These are phyloP conservation scores for Coemansia guatemalensis DNA, from an alignment of 192 early-diverging fungal genomes.

Conservation along the genomic window DNA sequence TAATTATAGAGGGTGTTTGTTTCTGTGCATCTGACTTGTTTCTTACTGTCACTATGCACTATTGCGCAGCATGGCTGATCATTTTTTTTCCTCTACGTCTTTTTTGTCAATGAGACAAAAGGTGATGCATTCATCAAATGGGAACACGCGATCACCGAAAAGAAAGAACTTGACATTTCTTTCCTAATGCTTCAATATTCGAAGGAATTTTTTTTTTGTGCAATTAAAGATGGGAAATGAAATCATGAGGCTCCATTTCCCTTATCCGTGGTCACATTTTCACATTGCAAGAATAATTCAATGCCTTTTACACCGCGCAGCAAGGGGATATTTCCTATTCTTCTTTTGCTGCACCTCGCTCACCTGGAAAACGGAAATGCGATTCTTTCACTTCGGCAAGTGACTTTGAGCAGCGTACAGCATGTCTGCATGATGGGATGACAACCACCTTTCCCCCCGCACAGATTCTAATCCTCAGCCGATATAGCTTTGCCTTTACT, in stretches of 20 bases:
- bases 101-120: constrained; percentile 5
- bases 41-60: constrained; percentile 3
- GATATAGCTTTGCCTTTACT: no score
- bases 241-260: background rate
- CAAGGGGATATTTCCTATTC: background rate
- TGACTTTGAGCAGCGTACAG: no score
- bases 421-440: no score
- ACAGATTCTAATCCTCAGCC: no score
- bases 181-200: background rate
- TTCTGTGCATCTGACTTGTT: constrained; percentile 2
- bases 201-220: no score
- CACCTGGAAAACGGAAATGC: background rate
- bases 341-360: background rate
- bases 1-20: background rate
- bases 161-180: background rate
- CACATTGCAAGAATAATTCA: background rate
- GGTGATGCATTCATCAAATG: background rate
- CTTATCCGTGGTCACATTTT: background rate
- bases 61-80: background rate
- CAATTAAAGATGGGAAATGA: constrained; percentile 1
- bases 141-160: background rate
- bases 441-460: no score
- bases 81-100: constrained; percentile 1
- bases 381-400: no score
- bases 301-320: background rate